A percentile compares a stretch with the other conserved stretches of the same genome.
Conservation (phyloP, 75 land plant species). For the Cupressus sempervirens region DNA sequence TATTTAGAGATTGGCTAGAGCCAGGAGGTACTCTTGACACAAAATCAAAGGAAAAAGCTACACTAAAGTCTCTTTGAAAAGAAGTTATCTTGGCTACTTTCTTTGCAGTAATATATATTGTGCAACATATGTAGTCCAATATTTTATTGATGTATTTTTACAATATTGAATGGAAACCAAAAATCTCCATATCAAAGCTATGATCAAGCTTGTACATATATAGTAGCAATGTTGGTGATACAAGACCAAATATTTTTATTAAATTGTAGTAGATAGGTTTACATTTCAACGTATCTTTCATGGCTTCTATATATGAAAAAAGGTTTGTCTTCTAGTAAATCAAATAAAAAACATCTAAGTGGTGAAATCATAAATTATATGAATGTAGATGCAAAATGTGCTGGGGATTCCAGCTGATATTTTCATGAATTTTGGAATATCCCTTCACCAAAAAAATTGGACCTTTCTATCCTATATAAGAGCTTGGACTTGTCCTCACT, state of each 20-base stretch:
- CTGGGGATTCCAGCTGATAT: slow-evolving; percentile 33
- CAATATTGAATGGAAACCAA: slow-evolving; percentile 17
- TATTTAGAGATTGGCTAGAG: slow-evolving; percentile 12
- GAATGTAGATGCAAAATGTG: slow-evolving; percentile 32
- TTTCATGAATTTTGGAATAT: slow-evolving; percentile 33
- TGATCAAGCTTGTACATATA: slow-evolving; percentile 13
- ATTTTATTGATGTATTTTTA: slow-evolving; percentile 34
- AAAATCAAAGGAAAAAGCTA: slow-evolving; percentile 10
- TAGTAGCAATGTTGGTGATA: slow-evolving; percentile 21
- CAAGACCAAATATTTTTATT: slow-evolving; percentile 31
- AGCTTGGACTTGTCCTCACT: slow-evolving; percentile 33
- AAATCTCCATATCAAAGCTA: slow-evolving; percentile 17
- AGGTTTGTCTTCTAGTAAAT: slow-evolving; percentile 27
- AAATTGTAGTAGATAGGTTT: slow-evolving; percentile 23
- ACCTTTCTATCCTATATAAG: slow-evolving; percentile 24
- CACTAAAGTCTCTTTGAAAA: slow-evolving; percentile 18
- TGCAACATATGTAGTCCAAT: slow-evolving; percentile 37
- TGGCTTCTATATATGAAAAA: slow-evolving; percentile 25
- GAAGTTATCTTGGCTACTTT: slow-evolving; percentile 13
- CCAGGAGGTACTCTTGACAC: slow-evolving; percentile 6
- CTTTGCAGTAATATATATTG: slow-evolving; percentile 1
- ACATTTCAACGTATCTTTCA: slow-evolving; percentile 22
- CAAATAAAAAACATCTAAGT: slow-evolving; percentile 28
- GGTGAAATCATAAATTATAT: slow-evolving; percentile 44
- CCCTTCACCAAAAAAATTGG: slow-evolving; percentile 32